These are phyloP conservation scores for Dendrobium nobile DNA, from an alignment of 106 monocot species.

Conservation along the genomic window DNA sequence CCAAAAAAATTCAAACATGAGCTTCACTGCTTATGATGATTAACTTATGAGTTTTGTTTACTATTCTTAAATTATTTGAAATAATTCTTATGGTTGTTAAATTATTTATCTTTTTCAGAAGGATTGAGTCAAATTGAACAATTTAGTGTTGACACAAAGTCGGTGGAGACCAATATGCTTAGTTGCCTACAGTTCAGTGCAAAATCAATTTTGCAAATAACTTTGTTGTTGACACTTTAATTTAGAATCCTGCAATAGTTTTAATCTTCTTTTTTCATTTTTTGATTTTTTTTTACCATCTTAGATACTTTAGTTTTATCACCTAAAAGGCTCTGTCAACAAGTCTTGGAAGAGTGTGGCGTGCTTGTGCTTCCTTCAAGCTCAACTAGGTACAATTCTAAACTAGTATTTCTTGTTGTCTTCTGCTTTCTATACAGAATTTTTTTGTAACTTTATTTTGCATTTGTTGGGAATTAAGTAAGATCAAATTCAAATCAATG, in stretches of 20 bases:
- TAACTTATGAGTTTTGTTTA: no score
- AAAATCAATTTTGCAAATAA: constrained; percentile 6
- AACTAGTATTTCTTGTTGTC: not conserved
- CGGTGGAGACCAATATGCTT: constrained; percentile 96
- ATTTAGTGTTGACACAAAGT: constrained; percentile 37
- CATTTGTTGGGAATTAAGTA: no score
- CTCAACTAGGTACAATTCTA: constrained; percentile 40
- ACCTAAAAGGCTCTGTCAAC: constrained; percentile 56
- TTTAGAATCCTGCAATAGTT: not conserved
- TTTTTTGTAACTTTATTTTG: no score
- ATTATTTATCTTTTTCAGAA: constrained; percentile 34
- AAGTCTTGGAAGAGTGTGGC: constrained; percentile 62
- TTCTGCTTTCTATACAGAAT: no score
- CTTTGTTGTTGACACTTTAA: not conserved
- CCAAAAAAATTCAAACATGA: not conserved
- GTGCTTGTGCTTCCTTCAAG: constrained; percentile 70
- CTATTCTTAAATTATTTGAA: not conserved
- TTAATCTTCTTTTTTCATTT: constrained; percentile 4
- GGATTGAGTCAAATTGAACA: constrained; percentile 69
- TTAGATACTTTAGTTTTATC: constrained; percentile 26
- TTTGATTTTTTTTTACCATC: constrained; percentile 62
- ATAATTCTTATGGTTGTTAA: not conserved
- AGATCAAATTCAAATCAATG: no score
- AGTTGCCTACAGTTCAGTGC: constrained; percentile 9
- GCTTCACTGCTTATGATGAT: no score